A percentile compares a stretch with the other conserved stretches of the same genome.
Conservation (phyloP, 148 eudicot species). For the Limonium bicolor region DNA sequence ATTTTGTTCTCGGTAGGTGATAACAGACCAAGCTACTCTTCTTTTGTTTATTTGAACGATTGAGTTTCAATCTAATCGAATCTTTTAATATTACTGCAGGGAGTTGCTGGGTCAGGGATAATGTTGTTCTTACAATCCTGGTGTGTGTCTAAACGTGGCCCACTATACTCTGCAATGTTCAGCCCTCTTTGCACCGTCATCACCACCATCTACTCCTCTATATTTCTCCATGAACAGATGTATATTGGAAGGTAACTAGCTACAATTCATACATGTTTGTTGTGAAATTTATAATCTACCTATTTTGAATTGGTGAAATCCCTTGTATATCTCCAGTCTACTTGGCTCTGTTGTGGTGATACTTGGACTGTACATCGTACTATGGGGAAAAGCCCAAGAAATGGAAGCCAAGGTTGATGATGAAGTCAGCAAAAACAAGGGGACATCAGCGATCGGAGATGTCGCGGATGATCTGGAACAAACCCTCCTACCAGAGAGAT, state of each 20-base stretch:
- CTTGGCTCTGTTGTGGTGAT: slow-evolving; percentile 38
- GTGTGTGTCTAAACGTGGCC: slow-evolving; percentile 56
- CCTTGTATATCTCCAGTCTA: slow-evolving; percentile 36
- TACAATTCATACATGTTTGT: not conserved
- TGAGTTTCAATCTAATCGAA: too few relatives aligned
- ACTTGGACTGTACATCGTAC: slow-evolving; percentile 45
- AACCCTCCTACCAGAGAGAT: slow-evolving; percentile 24
- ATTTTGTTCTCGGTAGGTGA: too few relatives aligned
- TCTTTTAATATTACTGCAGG: too few relatives aligned
- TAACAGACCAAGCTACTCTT: too few relatives aligned
- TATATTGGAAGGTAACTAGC: slow-evolving; percentile 42
- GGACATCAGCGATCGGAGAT: slow-evolving; percentile 4
- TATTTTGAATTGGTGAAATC: too few relatives aligned
- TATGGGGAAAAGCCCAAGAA: slow-evolving; percentile 69
- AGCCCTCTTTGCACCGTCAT: slow-evolving; percentile 51
- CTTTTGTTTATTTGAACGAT: too few relatives aligned
- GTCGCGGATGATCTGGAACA: slow-evolving; percentile 28
- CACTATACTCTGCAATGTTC: slow-evolving; percentile 71
- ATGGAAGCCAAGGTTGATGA: not conserved
- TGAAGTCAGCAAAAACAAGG: slow-evolving; percentile 4
- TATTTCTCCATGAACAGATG: slow-evolving; percentile 46
- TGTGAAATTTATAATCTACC: not conserved
- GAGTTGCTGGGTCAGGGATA: slow-evolving; percentile 36
- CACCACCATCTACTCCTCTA: slow-evolving; percentile 31
- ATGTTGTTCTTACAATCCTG: slow-evolving; percentile 61